Evolutionary conservation across 805 yeast species (phyloP), one percentile per base, ranked within the genome.

Genomic region (Kodamaea neixiangensis): DNA sequence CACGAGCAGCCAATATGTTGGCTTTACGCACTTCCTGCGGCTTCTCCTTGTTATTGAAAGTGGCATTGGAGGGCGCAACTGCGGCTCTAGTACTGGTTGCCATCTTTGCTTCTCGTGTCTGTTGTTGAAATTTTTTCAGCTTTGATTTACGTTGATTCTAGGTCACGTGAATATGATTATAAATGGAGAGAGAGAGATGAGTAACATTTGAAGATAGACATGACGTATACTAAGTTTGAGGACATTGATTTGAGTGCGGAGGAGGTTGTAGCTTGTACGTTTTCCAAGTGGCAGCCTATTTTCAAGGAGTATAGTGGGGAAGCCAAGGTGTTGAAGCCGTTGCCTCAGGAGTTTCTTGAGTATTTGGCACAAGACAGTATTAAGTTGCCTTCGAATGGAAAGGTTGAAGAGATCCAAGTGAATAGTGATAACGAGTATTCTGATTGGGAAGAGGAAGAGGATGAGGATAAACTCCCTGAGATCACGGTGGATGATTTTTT

Each of bases 1-100:
- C 96, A 61, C 93, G 78, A 5, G 97, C 97, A 3, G 97, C 97
- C 56, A 87, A 77, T 58, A 92, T 90, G 66, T 91, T 91, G 48
- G 92, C 82, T 69, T 82, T 84, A 56, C 97, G 86, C 48, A 91
- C 97, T 71, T 92, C 97, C 66, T 86, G 92, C 19, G 97, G 97
- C 78, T 92, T 91, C 62, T 92, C 97, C 68, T 85, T 90, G 72
- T 92, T 92, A 64, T 84, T 88, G 77, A 94, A 94, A 42, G 94
- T 87, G 48, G 94, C 91, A 72, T 90, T 90, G 35, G 91, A 85
- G 18, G 88, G 84, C 44, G 66, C 58, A 11, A 44, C 47, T 6
- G n/a, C 35, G 19, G 41, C 41, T 37, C 41, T 37, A 3, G 41
- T 37, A 22, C 10, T 22, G 22, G 48, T 46, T 13, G 44, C 21